phyloP scores from a whole-genome alignment of 257 asterid genomes.

The Jasminum sambac region DNA sequence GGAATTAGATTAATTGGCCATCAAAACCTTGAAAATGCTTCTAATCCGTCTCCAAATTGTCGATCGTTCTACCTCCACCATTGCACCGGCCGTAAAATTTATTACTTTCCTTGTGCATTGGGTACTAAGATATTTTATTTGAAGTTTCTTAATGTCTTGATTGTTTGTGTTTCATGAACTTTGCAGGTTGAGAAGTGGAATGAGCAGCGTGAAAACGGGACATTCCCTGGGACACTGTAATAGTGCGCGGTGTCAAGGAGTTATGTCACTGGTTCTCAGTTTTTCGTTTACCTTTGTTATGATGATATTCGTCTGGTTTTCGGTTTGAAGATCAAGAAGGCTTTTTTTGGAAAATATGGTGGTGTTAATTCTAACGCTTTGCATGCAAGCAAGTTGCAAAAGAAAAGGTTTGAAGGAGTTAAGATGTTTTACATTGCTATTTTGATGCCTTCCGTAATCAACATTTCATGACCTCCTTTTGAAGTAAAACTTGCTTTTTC shows the following conservation, averaged over 20 bases:
- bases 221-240: constrained; percentile 49
- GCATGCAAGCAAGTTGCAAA: constrained; percentile 20
- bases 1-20: not conserved
- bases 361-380: constrained; percentile 6
- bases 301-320: constrained; percentile 20
- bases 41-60: not conserved
- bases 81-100: not conserved
- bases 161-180: constrained; percentile 4
- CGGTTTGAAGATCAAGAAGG: constrained; percentile 3
- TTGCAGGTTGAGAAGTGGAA: constrained; percentile 51
- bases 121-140: no score
- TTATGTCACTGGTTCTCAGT: constrained; percentile 13
- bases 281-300: constrained; percentile 5
- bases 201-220: constrained; percentile 52
- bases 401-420: constrained; percentile 16
- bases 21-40: not conserved
- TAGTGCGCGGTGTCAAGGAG: constrained; percentile 3
- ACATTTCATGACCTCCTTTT: not conserved
- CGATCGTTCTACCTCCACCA: not conserved
- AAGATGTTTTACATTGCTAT: constrained; percentile 9
- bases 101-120: no score
- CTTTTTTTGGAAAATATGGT: constrained; percentile 11
- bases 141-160: not conserved
- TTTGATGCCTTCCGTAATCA: not conserved
- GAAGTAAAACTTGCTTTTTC: no score